These are phyloP conservation scores for Talinum fruticosum DNA, from an alignment of 148 eudicot species.

Conservation along the genomic window DNA sequence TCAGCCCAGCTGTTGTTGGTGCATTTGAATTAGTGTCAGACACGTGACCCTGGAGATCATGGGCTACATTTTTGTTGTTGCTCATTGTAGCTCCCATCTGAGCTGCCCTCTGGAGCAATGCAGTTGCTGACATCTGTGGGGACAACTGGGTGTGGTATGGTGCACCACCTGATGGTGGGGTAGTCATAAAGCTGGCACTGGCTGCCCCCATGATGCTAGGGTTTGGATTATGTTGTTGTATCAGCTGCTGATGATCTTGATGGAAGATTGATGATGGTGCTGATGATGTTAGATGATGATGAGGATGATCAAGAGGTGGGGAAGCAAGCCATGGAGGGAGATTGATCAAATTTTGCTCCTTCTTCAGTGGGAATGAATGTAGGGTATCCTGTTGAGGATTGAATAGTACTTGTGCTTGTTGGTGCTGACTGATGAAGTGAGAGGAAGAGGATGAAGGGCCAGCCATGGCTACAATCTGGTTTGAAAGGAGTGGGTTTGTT, in stretches of 20 bases:
- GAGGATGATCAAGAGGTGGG: too few relatives aligned
- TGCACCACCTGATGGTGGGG: constrained; percentile 19
- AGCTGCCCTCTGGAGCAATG: constrained; percentile 88
- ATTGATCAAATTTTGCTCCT: constrained; percentile 44
- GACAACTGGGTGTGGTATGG: constrained; percentile 30
- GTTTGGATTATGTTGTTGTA: constrained; percentile 21
- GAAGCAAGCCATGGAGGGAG: constrained; percentile 63
- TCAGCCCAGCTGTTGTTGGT: constrained; percentile 36
- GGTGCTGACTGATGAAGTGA: constrained; percentile 34
- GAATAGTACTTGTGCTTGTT: constrained; percentile 19
- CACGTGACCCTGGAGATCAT: constrained; percentile 50
- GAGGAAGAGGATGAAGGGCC: constrained; percentile 29
- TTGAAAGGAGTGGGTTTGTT: constrained; percentile 31
- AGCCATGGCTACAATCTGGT: constrained; percentile 26
- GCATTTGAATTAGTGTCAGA: constrained; percentile 27
- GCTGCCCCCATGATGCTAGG: constrained; percentile 46
- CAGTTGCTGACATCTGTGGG: constrained; percentile 84
- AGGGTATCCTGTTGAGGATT: constrained; percentile 26
- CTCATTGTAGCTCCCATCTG: constrained; percentile 80
- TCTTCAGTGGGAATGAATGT: constrained; percentile 45
- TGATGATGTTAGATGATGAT: constrained; percentile 18
- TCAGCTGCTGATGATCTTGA: constrained; percentile 17
- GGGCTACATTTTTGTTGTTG: constrained; percentile 26
- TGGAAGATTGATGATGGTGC: constrained; percentile 28
- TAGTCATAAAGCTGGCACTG: neutral